phyloP scores from a whole-genome alignment of 768 basidiomycete species.

The Hypholoma sublateritium region DNA sequence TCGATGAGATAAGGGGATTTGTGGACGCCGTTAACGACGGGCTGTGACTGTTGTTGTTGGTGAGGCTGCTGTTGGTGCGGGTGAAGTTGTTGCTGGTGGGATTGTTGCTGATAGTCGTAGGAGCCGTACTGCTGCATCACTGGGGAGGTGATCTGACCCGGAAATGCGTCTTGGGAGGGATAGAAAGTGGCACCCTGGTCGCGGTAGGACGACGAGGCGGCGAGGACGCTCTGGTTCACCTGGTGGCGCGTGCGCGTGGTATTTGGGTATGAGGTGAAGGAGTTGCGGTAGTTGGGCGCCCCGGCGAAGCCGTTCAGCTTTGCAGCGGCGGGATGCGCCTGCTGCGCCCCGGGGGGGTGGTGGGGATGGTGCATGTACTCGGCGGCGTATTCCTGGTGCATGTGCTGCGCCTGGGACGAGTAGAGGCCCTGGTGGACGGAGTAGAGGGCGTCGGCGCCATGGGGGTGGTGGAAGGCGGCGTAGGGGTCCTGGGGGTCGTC shows the following conservation, averaged over 20 bases:
- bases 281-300: slow-evolving; percentile 28
- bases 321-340: slow-evolving; percentile 4
- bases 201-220: slow-evolving; percentile 31
- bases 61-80: neutral
- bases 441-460: slow-evolving; percentile 6
- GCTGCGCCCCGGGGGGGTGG: slow-evolving; percentile 30
- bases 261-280: slow-evolving; percentile 41
- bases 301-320: slow-evolving; percentile 36
- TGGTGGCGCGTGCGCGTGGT: slow-evolving; percentile 42
- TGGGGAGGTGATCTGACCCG: slow-evolving; percentile 38
- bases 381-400: slow-evolving; percentile 34
- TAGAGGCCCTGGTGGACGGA: slow-evolving; percentile 4
- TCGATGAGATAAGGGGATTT: slow-evolving; percentile 32
- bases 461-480: slow-evolving; percentile 1
- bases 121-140: slow-evolving; percentile 34
- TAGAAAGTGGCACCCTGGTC: slow-evolving; percentile 30
- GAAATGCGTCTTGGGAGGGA: slow-evolving; percentile 35
- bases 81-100: slow-evolving; percentile 14
- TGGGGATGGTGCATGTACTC: slow-evolving; percentile 39
- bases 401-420: slow-evolving; percentile 22
- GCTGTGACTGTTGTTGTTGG: slow-evolving; percentile 14
- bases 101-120: slow-evolving; percentile 30
- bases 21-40: slow-evolving; percentile 18
- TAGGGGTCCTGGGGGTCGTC: slow-evolving; percentile 28
- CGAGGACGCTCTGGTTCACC: slow-evolving; percentile 31